Conservation (phyloP, 306 rosid species). For the Lathyrus tuberosus region DNA sequence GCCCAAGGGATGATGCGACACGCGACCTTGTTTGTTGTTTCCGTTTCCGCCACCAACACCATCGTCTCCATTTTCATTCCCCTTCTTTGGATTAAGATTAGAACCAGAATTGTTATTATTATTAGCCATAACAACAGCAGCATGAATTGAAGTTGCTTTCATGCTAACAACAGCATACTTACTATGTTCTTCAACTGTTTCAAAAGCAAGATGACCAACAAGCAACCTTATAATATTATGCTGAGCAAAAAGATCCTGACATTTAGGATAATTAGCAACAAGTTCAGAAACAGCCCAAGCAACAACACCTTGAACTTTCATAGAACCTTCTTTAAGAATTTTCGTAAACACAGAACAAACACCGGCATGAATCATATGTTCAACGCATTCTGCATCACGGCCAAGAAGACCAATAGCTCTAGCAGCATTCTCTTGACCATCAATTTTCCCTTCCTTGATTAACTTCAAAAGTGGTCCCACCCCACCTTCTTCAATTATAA, state of each 20-base stretch:
- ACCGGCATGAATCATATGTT: constrained; percentile 63
- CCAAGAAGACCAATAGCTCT: constrained; percentile 68
- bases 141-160: constrained; percentile 53
- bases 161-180: constrained; percentile 54
- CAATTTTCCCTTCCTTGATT: constrained; percentile 59
- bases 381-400: constrained; percentile 62
- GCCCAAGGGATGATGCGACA: constrained; percentile 43
- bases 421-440: constrained; percentile 74
- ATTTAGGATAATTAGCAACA: constrained; percentile 60
- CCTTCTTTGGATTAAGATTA: not conserved
- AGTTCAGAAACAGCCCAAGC: constrained; percentile 76
- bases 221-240: constrained; percentile 68
- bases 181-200: constrained; percentile 79
- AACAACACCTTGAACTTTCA: constrained; percentile 67
- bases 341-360: constrained; percentile 66
- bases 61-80: not conserved
- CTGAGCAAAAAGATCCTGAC: constrained; percentile 75
- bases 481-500: constrained; percentile 77
- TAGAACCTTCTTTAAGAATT: constrained; percentile 73
- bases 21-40: not conserved
- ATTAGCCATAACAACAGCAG: constrained; percentile 57
- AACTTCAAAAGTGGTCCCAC: constrained; percentile 58
- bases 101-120: not conserved
- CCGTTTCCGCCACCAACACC: not conserved
- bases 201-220: constrained; percentile 77